phyloP scores from a whole-genome alignment of 768 basidiomycete genomes.

The Mycena metata region DNA sequence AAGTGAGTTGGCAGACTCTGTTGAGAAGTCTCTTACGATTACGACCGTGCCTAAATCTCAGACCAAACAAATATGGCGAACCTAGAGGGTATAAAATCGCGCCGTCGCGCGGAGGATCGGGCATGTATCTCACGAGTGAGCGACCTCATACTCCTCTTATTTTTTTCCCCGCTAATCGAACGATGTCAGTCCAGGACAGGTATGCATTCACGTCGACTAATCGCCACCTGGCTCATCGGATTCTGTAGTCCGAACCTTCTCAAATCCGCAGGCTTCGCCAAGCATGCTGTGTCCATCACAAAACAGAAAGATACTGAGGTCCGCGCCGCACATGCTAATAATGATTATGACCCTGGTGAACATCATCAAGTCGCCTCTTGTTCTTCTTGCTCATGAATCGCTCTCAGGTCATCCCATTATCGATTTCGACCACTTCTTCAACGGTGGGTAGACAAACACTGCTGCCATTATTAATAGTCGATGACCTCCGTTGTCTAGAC shows the following conservation, averaged over 20 bases:
- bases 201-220: not conserved
- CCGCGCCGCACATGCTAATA: slow-evolving; percentile 60
- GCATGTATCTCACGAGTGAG: slow-evolving; percentile 44
- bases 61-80: slow-evolving; percentile 61
- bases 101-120: slow-evolving; percentile 51
- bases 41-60: slow-evolving; percentile 3
- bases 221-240: not conserved
- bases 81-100: slow-evolving; percentile 64
- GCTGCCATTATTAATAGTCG: not conserved
- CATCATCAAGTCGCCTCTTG: not conserved
- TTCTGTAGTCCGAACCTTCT: slow-evolving; percentile 50
- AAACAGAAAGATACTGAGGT: slow-evolving; percentile 66
- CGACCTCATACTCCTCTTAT: no score
- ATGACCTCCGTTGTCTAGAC: slow-evolving; percentile 7
- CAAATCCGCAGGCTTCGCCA: slow-evolving; percentile 67
- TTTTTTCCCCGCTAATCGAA: no score
- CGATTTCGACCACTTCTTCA: slow-evolving; percentile 65
- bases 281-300: slow-evolving; percentile 63
- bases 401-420: slow-evolving; percentile 51
- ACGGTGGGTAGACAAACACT: slow-evolving; percentile 50
- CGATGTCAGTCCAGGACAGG: slow-evolving; percentile 34
- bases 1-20: slow-evolving; percentile 35
- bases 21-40: not conserved
- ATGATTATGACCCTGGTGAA: slow-evolving; percentile 62
- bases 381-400: not conserved